A percentile compares a stretch with the other conserved stretches of the same genome.
Evolutionary conservation across 257 asterid species (phyloP).

Genomic region (Solanum chaucha): DNA sequence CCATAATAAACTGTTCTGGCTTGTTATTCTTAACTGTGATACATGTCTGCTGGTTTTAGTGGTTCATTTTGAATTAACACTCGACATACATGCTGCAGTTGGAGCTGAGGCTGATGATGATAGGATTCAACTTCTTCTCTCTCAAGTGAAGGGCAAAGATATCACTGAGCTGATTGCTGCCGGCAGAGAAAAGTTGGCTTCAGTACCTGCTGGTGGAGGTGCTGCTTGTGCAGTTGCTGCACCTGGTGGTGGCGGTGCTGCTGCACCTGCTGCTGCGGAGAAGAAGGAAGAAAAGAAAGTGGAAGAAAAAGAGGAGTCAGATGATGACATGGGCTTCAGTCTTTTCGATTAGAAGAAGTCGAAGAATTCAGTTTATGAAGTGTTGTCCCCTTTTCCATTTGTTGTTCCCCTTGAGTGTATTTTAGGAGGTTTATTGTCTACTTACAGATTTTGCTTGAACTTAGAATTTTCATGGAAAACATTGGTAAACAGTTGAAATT

Average conservation of each 20-base stretch:
- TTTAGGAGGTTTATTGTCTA: not conserved
- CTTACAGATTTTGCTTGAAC: not conserved
- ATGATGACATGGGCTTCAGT: conserved; percentile 35
- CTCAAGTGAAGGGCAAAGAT: conserved; percentile 33
- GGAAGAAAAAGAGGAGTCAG: conserved; percentile 35
- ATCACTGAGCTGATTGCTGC: conserved; percentile 38
- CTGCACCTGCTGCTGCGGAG: conserved; percentile 31
- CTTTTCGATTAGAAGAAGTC: conserved; percentile 21
- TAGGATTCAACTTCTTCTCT: conserved; percentile 20
- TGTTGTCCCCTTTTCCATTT: not conserved
- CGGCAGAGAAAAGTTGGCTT: conserved; percentile 45
- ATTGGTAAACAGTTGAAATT: not conserved
- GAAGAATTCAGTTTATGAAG: not conserved
- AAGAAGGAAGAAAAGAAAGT: conserved; percentile 40
- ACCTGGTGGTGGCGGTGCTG: conserved; percentile 22
- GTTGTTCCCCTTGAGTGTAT: not conserved
- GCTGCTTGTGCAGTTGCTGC: conserved; percentile 29
- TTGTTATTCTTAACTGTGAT: not conserved
- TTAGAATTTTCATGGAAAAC: not conserved
- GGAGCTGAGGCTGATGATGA: conserved; percentile 41
- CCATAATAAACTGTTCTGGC: not conserved
- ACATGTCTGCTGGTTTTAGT: not conserved
- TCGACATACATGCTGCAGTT: conserved; percentile 6
- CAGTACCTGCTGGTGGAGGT: conserved; percentile 42
- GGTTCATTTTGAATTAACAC: not conserved